phyloP scores from a whole-genome alignment of 2,329 filamentous ascomycete species.

The Teratosphaeria destructans region DNA sequence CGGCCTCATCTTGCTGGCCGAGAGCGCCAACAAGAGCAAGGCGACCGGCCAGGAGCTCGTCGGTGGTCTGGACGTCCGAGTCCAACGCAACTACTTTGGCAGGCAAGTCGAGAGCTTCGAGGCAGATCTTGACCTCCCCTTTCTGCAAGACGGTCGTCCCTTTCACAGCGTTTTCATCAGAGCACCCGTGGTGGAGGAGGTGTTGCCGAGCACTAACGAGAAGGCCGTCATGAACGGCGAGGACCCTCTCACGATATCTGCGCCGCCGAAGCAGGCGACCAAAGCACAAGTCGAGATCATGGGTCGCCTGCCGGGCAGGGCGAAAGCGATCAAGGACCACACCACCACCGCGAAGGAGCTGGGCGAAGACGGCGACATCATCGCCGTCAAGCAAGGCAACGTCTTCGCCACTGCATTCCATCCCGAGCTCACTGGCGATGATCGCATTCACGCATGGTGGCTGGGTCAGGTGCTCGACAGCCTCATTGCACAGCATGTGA shows the following conservation, averaged over 20 bases:
- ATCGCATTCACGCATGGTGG: conserved; percentile 92
- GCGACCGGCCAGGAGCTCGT: conserved; percentile 87
- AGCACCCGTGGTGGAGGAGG: conserved; percentile 80
- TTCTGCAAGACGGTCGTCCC: conserved; percentile 43
- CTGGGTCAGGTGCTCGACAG: conserved; percentile 51
- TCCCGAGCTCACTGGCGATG: conserved; percentile 80
- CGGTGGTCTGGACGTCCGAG: conserved; percentile 79
- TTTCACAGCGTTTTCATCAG: conserved; percentile 89
- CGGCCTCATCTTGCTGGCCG: conserved; percentile 80
- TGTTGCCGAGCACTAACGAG: conserved; percentile 38
- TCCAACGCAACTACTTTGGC: conserved; percentile 91
- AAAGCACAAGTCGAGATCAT: conserved; percentile 47
- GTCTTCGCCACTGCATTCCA: conserved; percentile 94
- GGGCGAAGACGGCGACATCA: conserved; percentile 58
- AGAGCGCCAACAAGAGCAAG: conserved; percentile 80
- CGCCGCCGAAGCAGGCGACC: conserved; percentile 42
- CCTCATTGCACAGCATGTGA: background rate
- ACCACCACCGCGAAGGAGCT: conserved; percentile 36
- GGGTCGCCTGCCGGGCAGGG: conserved; percentile 45
- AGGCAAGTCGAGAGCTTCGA: conserved; percentile 89
- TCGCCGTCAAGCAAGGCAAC: conserved; percentile 83
- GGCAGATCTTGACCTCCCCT: conserved; percentile 60
- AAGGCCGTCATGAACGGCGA: conserved; percentile 14
- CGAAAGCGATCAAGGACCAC: conserved; percentile 38
- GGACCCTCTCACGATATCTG: conserved; percentile 43